Evolutionary conservation across 495 filamentous ascomycete genomes (phyloP).

Genomic region (Halenospora varia): DNA sequence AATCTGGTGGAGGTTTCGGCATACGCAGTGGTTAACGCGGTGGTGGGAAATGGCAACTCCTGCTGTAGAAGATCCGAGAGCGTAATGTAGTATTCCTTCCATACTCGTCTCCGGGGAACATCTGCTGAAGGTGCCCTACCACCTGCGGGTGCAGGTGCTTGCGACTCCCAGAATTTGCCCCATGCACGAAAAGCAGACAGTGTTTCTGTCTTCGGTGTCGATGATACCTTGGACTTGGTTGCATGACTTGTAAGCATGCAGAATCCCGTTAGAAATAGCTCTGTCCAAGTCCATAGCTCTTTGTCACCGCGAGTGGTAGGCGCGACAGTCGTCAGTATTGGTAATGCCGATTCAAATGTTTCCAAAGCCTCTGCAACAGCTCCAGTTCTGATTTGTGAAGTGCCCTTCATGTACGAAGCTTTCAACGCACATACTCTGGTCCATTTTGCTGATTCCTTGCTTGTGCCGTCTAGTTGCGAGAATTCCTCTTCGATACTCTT

Average conservation of each 20-base stretch:
- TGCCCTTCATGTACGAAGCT: conserved; percentile 69
- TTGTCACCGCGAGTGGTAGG: conserved; percentile 39
- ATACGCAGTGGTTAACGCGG: conserved; percentile 30
- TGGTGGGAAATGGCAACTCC: conserved; percentile 45
- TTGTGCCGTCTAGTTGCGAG: conserved; percentile 42
- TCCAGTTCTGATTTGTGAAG: conserved; percentile 56
- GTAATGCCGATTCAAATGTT: conserved; percentile 58
- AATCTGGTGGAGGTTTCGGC: conserved; percentile 49
- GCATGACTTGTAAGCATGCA: conserved; percentile 61
- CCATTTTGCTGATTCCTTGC: conserved; percentile 57
- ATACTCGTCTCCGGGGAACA: conserved; percentile 57
- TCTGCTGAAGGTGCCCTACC: conserved; percentile 17
- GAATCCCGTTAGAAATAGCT: conserved; percentile 67
- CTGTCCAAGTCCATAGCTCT: conserved; percentile 71
- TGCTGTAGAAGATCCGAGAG: conserved; percentile 62
- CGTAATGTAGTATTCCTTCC: conserved; percentile 76
- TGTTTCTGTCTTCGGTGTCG: conserved; percentile 42
- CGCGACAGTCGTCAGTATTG: conserved; percentile 49
- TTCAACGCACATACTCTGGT: conserved; percentile 77
- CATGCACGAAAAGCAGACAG: conserved; percentile 59
- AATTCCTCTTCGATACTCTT: conserved; percentile 52
- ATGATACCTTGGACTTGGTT: conserved; percentile 37
- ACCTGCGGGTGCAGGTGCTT: conserved; percentile 37
- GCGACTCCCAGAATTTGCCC: conserved; percentile 50
- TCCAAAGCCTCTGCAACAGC: conserved; percentile 53